Conservation (phyloP, 2,329 filamentous ascomycete genomes). For the Emericellopsis atlantica region DNA sequence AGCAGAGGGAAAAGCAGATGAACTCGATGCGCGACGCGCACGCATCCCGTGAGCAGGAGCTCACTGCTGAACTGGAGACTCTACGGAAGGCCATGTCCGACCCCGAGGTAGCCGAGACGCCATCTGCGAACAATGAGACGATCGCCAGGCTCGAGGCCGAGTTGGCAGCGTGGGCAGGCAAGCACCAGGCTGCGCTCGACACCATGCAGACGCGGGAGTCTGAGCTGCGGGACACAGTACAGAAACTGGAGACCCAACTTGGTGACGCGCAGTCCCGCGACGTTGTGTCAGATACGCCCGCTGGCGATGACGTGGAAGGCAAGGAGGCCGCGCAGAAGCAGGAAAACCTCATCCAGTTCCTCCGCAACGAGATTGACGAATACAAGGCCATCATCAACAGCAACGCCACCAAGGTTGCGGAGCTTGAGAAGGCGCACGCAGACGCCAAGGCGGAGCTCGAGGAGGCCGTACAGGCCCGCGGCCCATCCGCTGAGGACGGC, state of each 20-base stretch:
- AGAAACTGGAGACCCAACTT: constrained; percentile 54
- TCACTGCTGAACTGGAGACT: constrained; percentile 57
- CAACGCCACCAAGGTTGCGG: constrained; percentile 56
- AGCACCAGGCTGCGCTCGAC: constrained; percentile 59
- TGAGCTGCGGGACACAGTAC: constrained; percentile 58
- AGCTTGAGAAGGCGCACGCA: constrained; percentile 61
- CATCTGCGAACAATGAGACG: constrained; percentile 35
- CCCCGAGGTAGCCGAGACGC: constrained; percentile 9
- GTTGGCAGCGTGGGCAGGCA: constrained; percentile 60
- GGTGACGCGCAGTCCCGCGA: constrained; percentile 23
- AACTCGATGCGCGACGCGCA: constrained; percentile 61
- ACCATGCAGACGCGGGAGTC: constrained; percentile 62
- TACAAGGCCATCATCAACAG: constrained; percentile 63
- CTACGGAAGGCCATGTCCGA: constrained; percentile 45
- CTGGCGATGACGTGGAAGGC: constrained; percentile 24
- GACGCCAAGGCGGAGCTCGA: constrained; percentile 56
- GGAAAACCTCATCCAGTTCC: constrained; percentile 41
- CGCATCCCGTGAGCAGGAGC: constrained; percentile 59
- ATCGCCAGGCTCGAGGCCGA: constrained; percentile 59
- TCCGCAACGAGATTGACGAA: constrained; percentile 68
- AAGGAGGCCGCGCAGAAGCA: constrained; percentile 41
- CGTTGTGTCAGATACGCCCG: constrained; percentile 13
- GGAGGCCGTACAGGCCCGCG: constrained; percentile 29
- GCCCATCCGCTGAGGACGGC: constrained; percentile 31
- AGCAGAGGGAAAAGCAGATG: constrained; percentile 75